These are phyloP conservation scores for Penicillium coffeae DNA, from an alignment of 495 filamentous ascomycete genomes.

Conservation along the genomic window DNA sequence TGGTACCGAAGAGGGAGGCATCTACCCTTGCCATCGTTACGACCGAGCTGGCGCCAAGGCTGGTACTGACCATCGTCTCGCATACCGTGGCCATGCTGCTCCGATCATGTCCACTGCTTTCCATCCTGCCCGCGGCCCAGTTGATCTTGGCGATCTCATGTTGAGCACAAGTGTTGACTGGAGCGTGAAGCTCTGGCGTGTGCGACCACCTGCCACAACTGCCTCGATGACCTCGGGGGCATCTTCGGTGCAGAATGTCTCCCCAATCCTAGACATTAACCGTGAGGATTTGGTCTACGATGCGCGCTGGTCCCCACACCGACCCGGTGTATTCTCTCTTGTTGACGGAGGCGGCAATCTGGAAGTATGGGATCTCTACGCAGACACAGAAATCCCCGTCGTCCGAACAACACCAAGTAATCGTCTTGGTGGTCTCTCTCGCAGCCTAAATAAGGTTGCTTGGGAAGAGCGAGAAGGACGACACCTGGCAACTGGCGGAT, in stretches of 20 bases:
- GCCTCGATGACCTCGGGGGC: slow-evolving; percentile 40
- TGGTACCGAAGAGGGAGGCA: slow-evolving; percentile 91
- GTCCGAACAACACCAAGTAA: slow-evolving; percentile 65
- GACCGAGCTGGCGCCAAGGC: slow-evolving; percentile 95
- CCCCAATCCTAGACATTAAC: slow-evolving; percentile 80
- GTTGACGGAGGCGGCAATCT: slow-evolving; percentile 92
- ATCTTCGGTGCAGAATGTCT: slow-evolving; percentile 41
- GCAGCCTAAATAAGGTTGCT: slow-evolving; percentile 84
- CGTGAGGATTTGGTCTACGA: slow-evolving; percentile 97
- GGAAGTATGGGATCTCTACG: slow-evolving; percentile 92
- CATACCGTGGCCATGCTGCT: slow-evolving; percentile 82
- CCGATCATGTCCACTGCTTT: slow-evolving; percentile 96
- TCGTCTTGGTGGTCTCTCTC: slow-evolving; percentile 53
- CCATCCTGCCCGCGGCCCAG: slow-evolving; percentile 82
- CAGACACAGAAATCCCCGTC: slow-evolving; percentile 87
- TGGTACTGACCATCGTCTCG: slow-evolving; percentile 80
- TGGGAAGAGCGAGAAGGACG: slow-evolving; percentile 91
- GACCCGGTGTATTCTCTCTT: slow-evolving; percentile 87
- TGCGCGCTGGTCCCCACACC: slow-evolving; percentile 86
- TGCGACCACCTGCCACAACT: slow-evolving; percentile 61
- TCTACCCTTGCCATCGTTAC: slow-evolving; percentile 94
- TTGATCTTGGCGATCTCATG: slow-evolving; percentile 94
- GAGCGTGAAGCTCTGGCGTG: slow-evolving; percentile 96
- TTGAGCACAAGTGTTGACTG: slow-evolving; percentile 85
- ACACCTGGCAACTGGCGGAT: slow-evolving; percentile 78